Evolutionary conservation across 257 asterid species (phyloP).

Genomic region (Nicotiana otophora): DNA sequence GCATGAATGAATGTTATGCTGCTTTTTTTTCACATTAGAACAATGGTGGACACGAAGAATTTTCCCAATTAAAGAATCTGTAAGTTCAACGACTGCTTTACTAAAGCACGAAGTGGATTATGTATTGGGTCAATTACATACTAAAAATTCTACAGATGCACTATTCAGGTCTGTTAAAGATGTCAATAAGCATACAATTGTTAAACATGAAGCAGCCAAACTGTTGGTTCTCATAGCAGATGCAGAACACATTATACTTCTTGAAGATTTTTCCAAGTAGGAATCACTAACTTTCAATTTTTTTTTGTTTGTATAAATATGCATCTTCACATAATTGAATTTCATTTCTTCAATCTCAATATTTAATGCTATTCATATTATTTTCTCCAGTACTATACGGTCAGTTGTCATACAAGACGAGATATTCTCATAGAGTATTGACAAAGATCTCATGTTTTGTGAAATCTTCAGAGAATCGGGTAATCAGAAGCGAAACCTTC

Average conservation of each 20-base stretch:
- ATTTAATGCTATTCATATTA: too few species aligned
- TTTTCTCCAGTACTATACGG: too few species aligned
- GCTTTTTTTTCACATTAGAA: constrained; percentile 89
- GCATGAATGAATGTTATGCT: constrained; percentile 82
- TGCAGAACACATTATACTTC: constrained; percentile 43
- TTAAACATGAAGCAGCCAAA: constrained; percentile 82
- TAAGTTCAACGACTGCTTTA: constrained; percentile 74
- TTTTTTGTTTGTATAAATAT: too few species aligned
- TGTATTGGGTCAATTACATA: constrained; percentile 67
- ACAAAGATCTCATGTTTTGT: too few species aligned
- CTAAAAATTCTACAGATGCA: constrained; percentile 70
- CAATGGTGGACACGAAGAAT: constrained; percentile 58
- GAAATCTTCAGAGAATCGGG: constrained; percentile 8
- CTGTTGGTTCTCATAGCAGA: constrained; percentile 92
- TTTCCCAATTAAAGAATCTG: constrained; percentile 67
- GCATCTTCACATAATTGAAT: too few species aligned
- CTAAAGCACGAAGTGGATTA: constrained; percentile 84
- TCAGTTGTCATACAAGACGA: too few species aligned
- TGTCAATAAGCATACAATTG: constrained; percentile 15
- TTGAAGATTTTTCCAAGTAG: constrained; percentile 53
- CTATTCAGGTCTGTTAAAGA: constrained; percentile 57
- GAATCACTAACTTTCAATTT: too few species aligned
- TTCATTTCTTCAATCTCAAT: too few species aligned
- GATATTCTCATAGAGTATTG: too few species aligned
- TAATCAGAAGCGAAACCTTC: constrained; percentile 13